Evolutionary conservation across 1,284 basidiomycete genomes (phyloP), one percentile per base, ranked within the genome.

Genomic region (Neonothopanus nambi): DNA sequence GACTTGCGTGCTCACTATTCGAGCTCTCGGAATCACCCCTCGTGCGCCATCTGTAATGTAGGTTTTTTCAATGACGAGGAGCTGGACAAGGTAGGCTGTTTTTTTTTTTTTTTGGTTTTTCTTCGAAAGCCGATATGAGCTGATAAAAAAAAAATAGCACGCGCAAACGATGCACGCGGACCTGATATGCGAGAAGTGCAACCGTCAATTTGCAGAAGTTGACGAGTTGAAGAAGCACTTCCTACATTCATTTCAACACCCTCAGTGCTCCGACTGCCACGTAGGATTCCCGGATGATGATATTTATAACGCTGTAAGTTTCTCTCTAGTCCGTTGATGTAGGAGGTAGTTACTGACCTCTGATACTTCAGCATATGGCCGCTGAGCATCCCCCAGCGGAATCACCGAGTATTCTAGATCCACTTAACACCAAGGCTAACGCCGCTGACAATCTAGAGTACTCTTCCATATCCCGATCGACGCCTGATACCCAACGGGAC

Each of bases 61-160:
- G 43, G 54, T 15, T 55, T 55, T 13, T 51, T 42, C 5, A 66
- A 71, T 50, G 57, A 61, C 15, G 50, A 30, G 5, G 65, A 63
- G 21, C 60, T 65, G n/a, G 63, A 68, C 28, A 63, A 66, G 61
- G 75, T 72, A 43, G 33, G 59, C 55, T 46, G 12, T 8, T 11
- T n/a, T n/a, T n/a, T n/a, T n/a, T 23, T 39, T 28, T 23, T 54
- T 51, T 52, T 12, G 51, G 12, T 51, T 33, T 15, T 13, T 5
- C 9, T 40, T 38, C n/a, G 5, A n/a, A 21, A 13, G 11, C 47
- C n/a, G 54, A 11, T 23, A 6, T 21, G n/a, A n/a, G n/a, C 33
- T 36, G 33, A 36, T 33, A 26, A 41, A 20, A 23, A 15, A 5
- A 5, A 24, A 40, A 46, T 37, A 67, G 65, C 65, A 66, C 40